These are phyloP conservation scores for Mortierella claussenii DNA, from an alignment of 192 early-diverging fungal genomes.

Conservation along the genomic window DNA sequence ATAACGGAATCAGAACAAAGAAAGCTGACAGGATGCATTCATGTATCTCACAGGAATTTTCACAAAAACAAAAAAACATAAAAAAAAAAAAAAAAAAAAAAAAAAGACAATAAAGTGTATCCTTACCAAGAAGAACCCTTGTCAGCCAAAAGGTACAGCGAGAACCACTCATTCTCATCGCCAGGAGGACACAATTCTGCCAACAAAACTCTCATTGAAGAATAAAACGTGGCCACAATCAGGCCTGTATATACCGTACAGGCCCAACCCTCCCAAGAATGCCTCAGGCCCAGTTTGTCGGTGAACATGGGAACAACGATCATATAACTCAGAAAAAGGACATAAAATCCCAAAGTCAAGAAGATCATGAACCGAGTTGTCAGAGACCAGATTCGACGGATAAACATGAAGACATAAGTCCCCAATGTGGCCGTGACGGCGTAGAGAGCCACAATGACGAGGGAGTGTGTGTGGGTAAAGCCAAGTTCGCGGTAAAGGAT, in stretches of 20 bases:
- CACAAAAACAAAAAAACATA: no score
- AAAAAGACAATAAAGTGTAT: background rate
- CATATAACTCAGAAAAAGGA: conserved; percentile 59
- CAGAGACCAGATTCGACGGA: conserved; percentile 58
- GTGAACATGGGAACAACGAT: conserved; percentile 56
- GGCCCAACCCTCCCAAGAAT: conserved; percentile 32
- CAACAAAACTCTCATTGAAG: conserved; percentile 62
- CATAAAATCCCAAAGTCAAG: conserved; percentile 44
- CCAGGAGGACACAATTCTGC: conserved; percentile 71
- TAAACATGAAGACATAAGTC: conserved; percentile 53
- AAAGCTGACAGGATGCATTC: background rate
- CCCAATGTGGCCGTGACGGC: conserved; percentile 62
- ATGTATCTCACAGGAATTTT: background rate
- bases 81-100: conserved; percentile 8
- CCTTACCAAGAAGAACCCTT: conserved; percentile 64
- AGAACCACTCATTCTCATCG: conserved; percentile 74
- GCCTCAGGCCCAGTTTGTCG: conserved; percentile 34
- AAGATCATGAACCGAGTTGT: conserved; percentile 61
- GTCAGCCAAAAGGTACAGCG: conserved; percentile 69
- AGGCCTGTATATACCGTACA: conserved; percentile 55
- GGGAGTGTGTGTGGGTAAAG: conserved; percentile 54
- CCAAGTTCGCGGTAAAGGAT: conserved; percentile 65
- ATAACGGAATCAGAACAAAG: background rate
- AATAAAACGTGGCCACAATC: conserved; percentile 60
- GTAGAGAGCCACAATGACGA: conserved; percentile 60